Evolutionary conservation across 176 grass and related monocot genomes (phyloP).

Genomic region (Musa itinerans): DNA sequence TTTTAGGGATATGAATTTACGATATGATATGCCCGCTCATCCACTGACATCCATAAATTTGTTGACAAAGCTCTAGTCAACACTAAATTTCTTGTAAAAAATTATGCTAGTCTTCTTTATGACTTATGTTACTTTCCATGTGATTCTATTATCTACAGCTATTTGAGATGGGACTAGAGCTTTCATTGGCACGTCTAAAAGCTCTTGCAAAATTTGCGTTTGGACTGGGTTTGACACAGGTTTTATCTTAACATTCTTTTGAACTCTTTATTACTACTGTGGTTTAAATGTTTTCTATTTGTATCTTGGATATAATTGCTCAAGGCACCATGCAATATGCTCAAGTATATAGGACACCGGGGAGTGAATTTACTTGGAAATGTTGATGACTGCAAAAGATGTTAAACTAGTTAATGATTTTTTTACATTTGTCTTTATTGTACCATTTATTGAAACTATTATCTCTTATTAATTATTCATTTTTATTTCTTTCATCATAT

Average conservation of each 20-base stretch:
- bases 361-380: not conserved
- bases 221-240: conserved; percentile 91
- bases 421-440: not conserved
- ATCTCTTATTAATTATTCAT: not conserved
- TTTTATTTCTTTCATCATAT: not conserved
- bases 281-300: not conserved
- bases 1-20: too few relatives aligned
- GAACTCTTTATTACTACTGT: not conserved
- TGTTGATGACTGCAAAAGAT: not conserved
- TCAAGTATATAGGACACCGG: not conserved
- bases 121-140: not conserved
- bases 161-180: conserved; percentile 97
- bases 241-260: conserved; percentile 8
- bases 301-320: not conserved
- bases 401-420: not conserved
- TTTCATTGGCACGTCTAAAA: conserved; percentile 80
- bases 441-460: not conserved
- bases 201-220: conserved; percentile 98
- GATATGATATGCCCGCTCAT: too few relatives aligned
- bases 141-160: conserved; percentile 37
- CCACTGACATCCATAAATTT: too few relatives aligned
- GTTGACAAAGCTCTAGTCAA: too few relatives aligned
- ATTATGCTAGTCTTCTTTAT: too few relatives aligned
- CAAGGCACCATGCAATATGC: not conserved
- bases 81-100: too few relatives aligned